Evolutionary conservation across 2,329 filamentous ascomycete genomes (phyloP).

Genomic region (Aspergillus sp.): DNA sequence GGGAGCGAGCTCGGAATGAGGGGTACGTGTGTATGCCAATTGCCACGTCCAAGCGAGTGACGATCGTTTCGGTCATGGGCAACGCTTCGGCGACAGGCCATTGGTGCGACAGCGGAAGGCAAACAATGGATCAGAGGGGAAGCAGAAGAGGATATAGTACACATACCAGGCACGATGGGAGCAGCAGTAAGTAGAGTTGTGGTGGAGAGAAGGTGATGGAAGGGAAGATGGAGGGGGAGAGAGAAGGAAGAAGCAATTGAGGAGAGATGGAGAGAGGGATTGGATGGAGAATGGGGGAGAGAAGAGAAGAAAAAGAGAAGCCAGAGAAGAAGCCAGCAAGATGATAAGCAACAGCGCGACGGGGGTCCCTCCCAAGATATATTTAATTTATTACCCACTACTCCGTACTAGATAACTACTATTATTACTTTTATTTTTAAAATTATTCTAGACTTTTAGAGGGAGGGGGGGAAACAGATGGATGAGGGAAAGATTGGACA

Average conservation of each 20-base stretch:
- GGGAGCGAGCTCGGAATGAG: background rate
- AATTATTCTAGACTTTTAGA: too few species aligned
- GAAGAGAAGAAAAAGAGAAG: background rate
- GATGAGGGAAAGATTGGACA: too few species aligned
- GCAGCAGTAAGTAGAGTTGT: background rate
- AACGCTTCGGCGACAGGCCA: slow-evolving; percentile 14
- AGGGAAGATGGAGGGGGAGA: slow-evolving; percentile 13
- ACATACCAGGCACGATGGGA: slow-evolving; percentile 13
- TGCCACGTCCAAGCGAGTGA: slow-evolving; percentile 27
- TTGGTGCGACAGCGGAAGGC: slow-evolving; percentile 10
- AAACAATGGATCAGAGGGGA: background rate
- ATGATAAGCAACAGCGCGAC: background rate
- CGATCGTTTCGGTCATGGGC: slow-evolving; percentile 34
- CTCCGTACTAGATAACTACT: too few species aligned
- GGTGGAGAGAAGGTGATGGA: slow-evolving; percentile 14
- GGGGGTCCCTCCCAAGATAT: background rate
- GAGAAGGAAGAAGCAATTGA: background rate
- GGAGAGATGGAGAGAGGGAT: background rate
- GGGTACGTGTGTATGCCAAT: slow-evolving; percentile 10
- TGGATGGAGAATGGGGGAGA: background rate
- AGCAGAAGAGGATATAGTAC: background rate
- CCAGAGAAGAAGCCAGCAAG: background rate
- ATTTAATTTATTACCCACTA: background rate
- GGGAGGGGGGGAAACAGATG: too few species aligned
- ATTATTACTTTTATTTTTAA: too few species aligned